These are phyloP conservation scores for Globisporangium nodosum DNA, from an alignment of 352 stramenopile species.

Conservation along the genomic window DNA sequence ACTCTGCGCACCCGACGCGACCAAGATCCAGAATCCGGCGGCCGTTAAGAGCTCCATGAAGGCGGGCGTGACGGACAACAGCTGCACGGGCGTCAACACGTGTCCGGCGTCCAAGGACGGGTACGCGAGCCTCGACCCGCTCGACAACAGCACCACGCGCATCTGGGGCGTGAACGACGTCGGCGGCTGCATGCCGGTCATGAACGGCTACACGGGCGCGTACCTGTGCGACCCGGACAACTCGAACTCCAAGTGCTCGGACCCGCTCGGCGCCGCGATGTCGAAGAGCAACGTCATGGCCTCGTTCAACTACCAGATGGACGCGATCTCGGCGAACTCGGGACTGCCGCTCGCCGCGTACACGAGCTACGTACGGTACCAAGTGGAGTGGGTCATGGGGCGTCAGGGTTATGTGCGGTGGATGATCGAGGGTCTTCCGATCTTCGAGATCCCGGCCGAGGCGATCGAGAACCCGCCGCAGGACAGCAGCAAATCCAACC, in stretches of 20 bases:
- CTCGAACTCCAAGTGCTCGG: slow-evolving; percentile 21
- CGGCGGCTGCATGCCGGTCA: background rate
- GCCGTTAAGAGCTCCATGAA: slow-evolving; percentile 18
- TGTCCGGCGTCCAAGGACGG: too few species aligned
- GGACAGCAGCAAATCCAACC: slow-evolving; percentile 47
- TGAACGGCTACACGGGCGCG: slow-evolving; percentile 56
- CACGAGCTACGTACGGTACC: slow-evolving; percentile 70
- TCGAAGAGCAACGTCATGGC: slow-evolving; percentile 11
- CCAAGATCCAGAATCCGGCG: too few species aligned
- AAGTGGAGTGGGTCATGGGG: slow-evolving; percentile 66
- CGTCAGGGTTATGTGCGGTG: slow-evolving; percentile 52
- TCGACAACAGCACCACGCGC: too few species aligned
- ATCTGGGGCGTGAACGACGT: too few species aligned
- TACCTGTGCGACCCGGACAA: slow-evolving; percentile 56
- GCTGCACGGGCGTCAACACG: too few species aligned
- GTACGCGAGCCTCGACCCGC: too few species aligned
- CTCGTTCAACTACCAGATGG: slow-evolving; percentile 81
- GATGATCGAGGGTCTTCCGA: slow-evolving; percentile 75
- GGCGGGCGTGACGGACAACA: slow-evolving; percentile 21
- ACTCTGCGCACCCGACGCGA: slow-evolving; percentile 26
- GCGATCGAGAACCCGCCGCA: slow-evolving; percentile 49
- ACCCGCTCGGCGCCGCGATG: too few species aligned
- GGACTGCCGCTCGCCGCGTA: slow-evolving; percentile 60
- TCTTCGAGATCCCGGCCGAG: slow-evolving; percentile 84
- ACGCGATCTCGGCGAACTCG: slow-evolving; percentile 90